Evolutionary conservation across 2,329 filamentous ascomycete genomes (phyloP), one percentile per base, ranked within the genome.

Genomic region (Apiospora hydei): DNA sequence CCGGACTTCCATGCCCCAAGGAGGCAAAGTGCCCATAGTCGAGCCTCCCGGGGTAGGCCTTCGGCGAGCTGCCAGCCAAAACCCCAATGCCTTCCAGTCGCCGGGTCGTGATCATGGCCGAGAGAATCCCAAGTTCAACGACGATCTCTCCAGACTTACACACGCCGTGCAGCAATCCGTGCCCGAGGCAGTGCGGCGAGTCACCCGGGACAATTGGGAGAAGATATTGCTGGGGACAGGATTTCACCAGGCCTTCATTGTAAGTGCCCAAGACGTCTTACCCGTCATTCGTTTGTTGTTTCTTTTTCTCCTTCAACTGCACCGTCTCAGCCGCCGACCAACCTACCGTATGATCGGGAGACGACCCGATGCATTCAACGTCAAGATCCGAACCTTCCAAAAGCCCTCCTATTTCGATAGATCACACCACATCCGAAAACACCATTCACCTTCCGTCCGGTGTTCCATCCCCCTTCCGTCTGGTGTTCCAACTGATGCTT

Each of bases 221-320:
- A 88, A 85, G 74, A 84, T 84, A 24, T 73, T 89, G 2, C 71
- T 85, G 4, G 87, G 87, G 13, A 87, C 85, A 4, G 84, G 87
- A 14, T 89, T 87, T 72, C 87, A 89, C 73, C 81, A 84, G 57
- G 83, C 84, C 2, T 89, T 89, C 73, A 71, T 89, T 70, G 87
- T 89, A 78, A 82, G 87, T 84, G 49, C 26, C 38, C n/a, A 16
- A 11, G 38, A 41, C 41, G 38, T 26, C 16, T 46, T 43, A 10
- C 13, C 38, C 24, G n/a, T 43, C 64, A 24, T 18, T 67, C 53
- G 5, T 30, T 34, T 64, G 49, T n/a, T 66, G 34, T 38, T 11
- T 51, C 49, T 51, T 26, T 26, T n/a, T 49, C 44, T 57, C 8
- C 21, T 61, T 34, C 53, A 38, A 38, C 16, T 61, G 26, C 18